phyloP scores from a whole-genome alignment of 2,329 filamentous ascomycete species.

The Sordariomycetes sp. region DNA sequence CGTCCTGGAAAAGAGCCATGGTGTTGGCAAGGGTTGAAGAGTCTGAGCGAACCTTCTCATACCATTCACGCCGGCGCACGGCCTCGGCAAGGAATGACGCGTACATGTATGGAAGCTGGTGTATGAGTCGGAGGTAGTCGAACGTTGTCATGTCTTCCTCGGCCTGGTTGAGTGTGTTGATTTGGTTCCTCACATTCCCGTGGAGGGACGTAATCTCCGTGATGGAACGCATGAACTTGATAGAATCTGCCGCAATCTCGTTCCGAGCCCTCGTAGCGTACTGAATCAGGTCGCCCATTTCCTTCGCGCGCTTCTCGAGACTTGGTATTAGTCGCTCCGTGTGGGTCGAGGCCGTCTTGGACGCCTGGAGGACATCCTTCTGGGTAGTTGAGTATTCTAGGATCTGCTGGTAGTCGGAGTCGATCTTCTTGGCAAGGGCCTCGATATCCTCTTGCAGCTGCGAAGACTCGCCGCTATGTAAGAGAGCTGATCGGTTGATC shows the following conservation, averaged over 20 bases:
- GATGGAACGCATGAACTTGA: constrained; percentile 72
- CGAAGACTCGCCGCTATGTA: constrained; percentile 50
- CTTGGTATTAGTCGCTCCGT: constrained; percentile 52
- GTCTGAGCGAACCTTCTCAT: constrained; percentile 79
- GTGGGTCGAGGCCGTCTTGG: constrained; percentile 52
- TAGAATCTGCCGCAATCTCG: constrained; percentile 50
- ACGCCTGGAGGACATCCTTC: constrained; percentile 47
- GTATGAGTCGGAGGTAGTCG: constrained; percentile 67
- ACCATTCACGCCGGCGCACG: constrained; percentile 80
- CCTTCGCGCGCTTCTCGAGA: constrained; percentile 41
- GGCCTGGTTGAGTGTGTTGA: constrained; percentile 60
- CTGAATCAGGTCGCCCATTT: constrained; percentile 51
- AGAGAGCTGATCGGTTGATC: constrained; percentile 40
- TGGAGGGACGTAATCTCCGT: constrained; percentile 70
- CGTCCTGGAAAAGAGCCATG: constrained; percentile 83
- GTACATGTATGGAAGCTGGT: constrained; percentile 80
- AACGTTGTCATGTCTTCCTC: constrained; percentile 72
- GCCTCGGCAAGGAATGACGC: constrained; percentile 82
- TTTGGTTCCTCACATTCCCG: constrained; percentile 59
- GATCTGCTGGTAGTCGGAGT: constrained; percentile 73
- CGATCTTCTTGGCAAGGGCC: constrained; percentile 75
- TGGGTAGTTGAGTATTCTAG: constrained; percentile 56
- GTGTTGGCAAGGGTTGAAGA: constrained; percentile 84
- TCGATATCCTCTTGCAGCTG: constrained; percentile 77
- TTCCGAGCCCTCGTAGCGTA: constrained; percentile 58